Conservation (phyloP, 2,329 filamentous ascomycete genomes). For the Alternaria sp. region DNA sequence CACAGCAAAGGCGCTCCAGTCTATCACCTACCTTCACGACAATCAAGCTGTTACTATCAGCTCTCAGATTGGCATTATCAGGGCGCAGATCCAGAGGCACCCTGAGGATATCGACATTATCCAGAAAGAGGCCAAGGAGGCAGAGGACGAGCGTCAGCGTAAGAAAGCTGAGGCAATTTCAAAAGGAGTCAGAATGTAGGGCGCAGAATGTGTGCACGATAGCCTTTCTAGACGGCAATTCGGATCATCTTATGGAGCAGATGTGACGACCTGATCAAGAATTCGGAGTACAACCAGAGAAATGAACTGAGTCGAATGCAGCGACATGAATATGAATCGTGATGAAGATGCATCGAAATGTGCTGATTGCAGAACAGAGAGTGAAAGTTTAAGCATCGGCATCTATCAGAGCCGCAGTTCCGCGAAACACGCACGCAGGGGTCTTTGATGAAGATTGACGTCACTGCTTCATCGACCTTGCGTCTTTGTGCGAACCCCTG, state of each 20-base stretch:
- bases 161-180: background rate
- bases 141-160: background rate
- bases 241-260: background rate
- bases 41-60: background rate
- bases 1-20: background rate
- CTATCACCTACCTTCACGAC: background rate
- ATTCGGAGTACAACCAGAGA: background rate
- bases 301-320: background rate
- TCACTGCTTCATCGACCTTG: background rate
- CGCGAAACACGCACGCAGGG: background rate
- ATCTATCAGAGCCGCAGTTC: background rate
- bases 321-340: background rate
- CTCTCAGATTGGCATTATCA: background rate
- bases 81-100: background rate
- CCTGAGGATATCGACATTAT: background rate
- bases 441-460: background rate
- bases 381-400: background rate
- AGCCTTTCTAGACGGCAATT: background rate
- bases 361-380: background rate
- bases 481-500: too few relatives aligned
- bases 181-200: background rate
- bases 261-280: background rate
- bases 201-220: background rate
- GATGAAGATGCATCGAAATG: background rate
- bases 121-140: background rate